A percentile compares a stretch with the other conserved stretches of the same genome.
phyloP scores from a whole-genome alignment of 257 asterid species.

The Handroanthus guayacan region DNA sequence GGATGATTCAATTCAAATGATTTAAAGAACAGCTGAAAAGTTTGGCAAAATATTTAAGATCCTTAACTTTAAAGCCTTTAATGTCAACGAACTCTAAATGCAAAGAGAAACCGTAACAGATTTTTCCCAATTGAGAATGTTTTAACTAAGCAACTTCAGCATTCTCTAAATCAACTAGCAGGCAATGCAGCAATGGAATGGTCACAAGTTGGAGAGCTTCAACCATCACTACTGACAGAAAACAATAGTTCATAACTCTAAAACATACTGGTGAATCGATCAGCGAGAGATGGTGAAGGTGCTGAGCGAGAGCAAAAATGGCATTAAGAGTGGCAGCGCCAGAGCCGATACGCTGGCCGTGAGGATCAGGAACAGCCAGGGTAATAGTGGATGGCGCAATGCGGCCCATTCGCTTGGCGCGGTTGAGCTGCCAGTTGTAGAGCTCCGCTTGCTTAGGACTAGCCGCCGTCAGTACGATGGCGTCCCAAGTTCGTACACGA shows the following conservation, averaged over 20 bases:
- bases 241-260: conserved; percentile 29
- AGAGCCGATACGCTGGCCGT: conserved; percentile 92
- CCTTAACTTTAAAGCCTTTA: neutral
- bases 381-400: conserved; percentile 79
- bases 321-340: conserved; percentile 96
- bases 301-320: conserved; percentile 67
- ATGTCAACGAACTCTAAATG: neutral
- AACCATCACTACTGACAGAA: conserved; percentile 15
- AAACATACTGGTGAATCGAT: conserved; percentile 36
- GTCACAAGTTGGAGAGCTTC: conserved; percentile 14
- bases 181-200: conserved; percentile 13
- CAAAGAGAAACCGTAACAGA: neutral
- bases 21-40: neutral
- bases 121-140: neutral
- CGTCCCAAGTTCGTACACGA: conserved; percentile 93
- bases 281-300: conserved; percentile 44
- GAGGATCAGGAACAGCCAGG: conserved; percentile 88
- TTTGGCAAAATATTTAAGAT: neutral
- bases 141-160: conserved; percentile 3
- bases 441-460: conserved; percentile 96
- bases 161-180: conserved; percentile 18
- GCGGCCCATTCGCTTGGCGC: conserved; percentile 89
- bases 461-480: conserved; percentile 89
- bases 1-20: neutral
- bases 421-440: conserved; percentile 84